A percentile compares a stretch with the other conserved stretches of the same genome.
phyloP scores from a whole-genome alignment of 345 rosid species.

The Brassica carinata region DNA sequence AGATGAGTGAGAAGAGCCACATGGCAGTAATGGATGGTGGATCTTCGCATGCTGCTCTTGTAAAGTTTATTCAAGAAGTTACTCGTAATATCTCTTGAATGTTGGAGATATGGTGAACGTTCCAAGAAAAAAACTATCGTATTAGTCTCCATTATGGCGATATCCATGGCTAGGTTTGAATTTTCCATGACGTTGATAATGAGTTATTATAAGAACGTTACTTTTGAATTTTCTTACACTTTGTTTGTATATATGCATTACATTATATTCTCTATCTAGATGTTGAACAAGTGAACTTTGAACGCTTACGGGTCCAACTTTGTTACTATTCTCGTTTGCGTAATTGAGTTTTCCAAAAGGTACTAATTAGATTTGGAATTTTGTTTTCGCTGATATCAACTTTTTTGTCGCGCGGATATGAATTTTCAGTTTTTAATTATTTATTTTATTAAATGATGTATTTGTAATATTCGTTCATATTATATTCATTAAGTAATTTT shows the following conservation, averaged over 20 bases:
- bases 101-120: background rate
- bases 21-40: conserved; percentile 49
- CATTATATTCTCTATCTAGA: background rate
- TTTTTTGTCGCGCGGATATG: too few relatives aligned
- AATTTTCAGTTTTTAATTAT: too few relatives aligned
- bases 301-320: background rate
- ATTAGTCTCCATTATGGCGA: background rate
- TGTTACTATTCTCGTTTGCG: background rate
- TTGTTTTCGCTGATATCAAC: too few relatives aligned
- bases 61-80: conserved; percentile 26
- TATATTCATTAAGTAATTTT: too few relatives aligned
- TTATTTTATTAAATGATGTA: too few relatives aligned
- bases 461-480: too few relatives aligned
- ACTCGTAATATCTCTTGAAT: conserved; percentile 1
- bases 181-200: background rate
- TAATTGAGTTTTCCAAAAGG: background rate
- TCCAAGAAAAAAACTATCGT: too few relatives aligned
- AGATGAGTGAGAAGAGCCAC: conserved; percentile 42
- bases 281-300: background rate
- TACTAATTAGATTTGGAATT: background rate
- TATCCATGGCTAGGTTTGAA: background rate
- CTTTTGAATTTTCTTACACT: background rate
- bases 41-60: conserved; percentile 42
- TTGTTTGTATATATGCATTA: background rate
- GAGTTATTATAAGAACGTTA: background rate